Percentiles rank a stretch among this genome's conserved stretches.
phyloP scores from a whole-genome alignment of 2,329 filamentous ascomycete genomes.

The Pseudogymnoascus sp. region DNA sequence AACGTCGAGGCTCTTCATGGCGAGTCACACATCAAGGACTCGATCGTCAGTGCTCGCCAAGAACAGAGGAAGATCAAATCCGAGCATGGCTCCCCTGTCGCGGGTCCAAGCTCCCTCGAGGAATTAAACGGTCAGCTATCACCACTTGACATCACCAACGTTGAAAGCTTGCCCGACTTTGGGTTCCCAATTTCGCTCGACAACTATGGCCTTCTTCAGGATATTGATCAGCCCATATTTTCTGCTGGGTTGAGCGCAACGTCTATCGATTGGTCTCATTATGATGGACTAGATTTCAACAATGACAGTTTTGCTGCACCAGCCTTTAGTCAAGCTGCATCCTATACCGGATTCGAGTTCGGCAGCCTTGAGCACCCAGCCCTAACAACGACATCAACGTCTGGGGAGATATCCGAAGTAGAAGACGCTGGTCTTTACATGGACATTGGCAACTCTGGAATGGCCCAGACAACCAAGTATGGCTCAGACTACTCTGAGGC shows the following conservation, averaged over 20 bases:
- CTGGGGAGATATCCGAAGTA: slow-evolving; percentile 58
- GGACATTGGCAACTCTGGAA: slow-evolving; percentile 30
- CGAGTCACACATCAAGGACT: slow-evolving; percentile 31
- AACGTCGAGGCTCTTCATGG: slow-evolving; percentile 33
- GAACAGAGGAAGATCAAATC: slow-evolving; percentile 49
- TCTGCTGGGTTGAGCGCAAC: slow-evolving; percentile 52
- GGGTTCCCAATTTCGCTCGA: slow-evolving; percentile 39
- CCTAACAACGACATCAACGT: slow-evolving; percentile 51
- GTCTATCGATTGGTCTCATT: slow-evolving; percentile 46
- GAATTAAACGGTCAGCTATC: slow-evolving; percentile 45
- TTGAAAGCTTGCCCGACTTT: slow-evolving; percentile 41
- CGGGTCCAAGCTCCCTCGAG: slow-evolving; percentile 39
- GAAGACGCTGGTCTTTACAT: slow-evolving; percentile 45
- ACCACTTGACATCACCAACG: slow-evolving; percentile 49
- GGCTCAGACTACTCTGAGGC: slow-evolving; percentile 33
- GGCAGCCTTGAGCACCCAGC: slow-evolving; percentile 46
- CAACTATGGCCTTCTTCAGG: slow-evolving; percentile 43
- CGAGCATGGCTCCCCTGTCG: slow-evolving; percentile 51
- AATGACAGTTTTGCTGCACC: slow-evolving; percentile 44
- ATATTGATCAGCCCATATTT: slow-evolving; percentile 45
- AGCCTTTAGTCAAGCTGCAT: slow-evolving; percentile 46
- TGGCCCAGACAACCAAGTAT: slow-evolving; percentile 31
- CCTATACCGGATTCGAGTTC: slow-evolving; percentile 46
- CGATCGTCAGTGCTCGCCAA: slow-evolving; percentile 30
- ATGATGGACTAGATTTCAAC: slow-evolving; percentile 42